phyloP scores from a whole-genome alignment of 2,329 filamentous ascomycete species.

The Penicillium sp. region DNA sequence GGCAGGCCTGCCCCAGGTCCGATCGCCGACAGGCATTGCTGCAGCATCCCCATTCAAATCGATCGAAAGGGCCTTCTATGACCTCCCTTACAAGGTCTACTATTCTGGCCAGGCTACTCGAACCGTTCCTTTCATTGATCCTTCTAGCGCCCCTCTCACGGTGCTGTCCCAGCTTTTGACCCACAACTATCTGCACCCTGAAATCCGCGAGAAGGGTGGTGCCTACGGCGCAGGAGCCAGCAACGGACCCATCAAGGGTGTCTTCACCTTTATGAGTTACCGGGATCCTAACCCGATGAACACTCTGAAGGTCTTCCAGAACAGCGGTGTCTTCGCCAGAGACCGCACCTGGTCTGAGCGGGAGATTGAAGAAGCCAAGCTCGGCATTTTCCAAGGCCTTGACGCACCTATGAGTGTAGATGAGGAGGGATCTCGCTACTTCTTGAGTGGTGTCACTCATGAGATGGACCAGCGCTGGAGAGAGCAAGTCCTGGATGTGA shows the following conservation, averaged over 20 bases:
- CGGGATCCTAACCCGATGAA: conserved; percentile 92
- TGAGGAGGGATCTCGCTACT: conserved; percentile 78
- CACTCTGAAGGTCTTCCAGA: conserved; percentile 75
- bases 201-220: conserved; percentile 95
- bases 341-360: conserved; percentile 75
- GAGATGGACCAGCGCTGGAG: conserved; percentile 83
- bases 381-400: conserved; percentile 85
- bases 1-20: conserved; percentile 49
- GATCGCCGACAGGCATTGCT: conserved; percentile 33
- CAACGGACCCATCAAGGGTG: conserved; percentile 68
- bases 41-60: conserved; percentile 30
- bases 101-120: conserved; percentile 79
- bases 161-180: conserved; percentile 88
- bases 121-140: conserved; percentile 74
- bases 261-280: conserved; percentile 96
- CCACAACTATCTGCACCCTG: conserved; percentile 93
- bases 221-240: conserved; percentile 92
- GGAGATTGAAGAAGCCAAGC: conserved; percentile 92
- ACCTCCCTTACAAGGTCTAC: conserved; percentile 94
- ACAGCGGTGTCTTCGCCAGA: conserved; percentile 75
- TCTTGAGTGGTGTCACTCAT: conserved; percentile 77
- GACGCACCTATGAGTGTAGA: conserved; percentile 86
- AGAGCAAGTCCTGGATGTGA: conserved; percentile 81
- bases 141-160: conserved; percentile 72
- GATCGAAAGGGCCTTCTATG: conserved; percentile 73